Evolutionary conservation across 1,284 basidiomycete species (phyloP), one percentile per base, ranked within the genome.

Genomic region (Boletus sp.): DNA sequence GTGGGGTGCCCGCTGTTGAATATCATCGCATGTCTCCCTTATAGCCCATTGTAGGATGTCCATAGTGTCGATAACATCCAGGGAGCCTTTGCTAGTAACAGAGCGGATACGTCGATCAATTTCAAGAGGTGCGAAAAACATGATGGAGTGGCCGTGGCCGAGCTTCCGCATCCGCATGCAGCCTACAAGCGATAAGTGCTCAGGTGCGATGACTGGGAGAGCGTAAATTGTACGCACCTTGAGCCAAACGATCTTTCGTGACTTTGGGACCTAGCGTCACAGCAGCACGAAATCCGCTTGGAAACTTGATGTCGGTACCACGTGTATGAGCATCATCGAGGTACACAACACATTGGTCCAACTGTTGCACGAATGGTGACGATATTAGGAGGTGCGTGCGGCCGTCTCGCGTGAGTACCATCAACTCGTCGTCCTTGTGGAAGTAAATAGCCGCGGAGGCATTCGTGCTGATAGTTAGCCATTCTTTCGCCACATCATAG

Each of bases 281-380:
- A 2, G 44, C 47, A 0, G 44, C 47, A 4, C 46, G 46, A 17
- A 48, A 48, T 6, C 44, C 44, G 5, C 7, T 26, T 5, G 46
- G 46, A 12, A 48, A 48, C 6, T 38, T 48, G 8, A 48, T 37
- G 46, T 48, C 46, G 8, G 47, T 48, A 27, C 47, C 47, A 8
- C 47, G 62, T 0, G 80, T 81, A 50, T 81, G 78, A 1, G 74
- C 74, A 53, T 82, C 79, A 36, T 81, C 80, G 0, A 82, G 70
- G 49, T 82, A 81, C 2, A 80, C 55, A 4, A 78, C 51, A 27
- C 76, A 78, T 51, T 68, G 63, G 14, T 72, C 67, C 0, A 80
- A 59, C 45, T 70, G 70, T 32, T 70, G 63, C 2, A 56, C 61
- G 51, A 70, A 78, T 0, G 70, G 67, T 3, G 78, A 81, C 5